A percentile compares a stretch with the other conserved stretches of the same genome.
Conservation (phyloP, 1,284 basidiomycete genomes). For the Ganoderma multipileum region DNA sequence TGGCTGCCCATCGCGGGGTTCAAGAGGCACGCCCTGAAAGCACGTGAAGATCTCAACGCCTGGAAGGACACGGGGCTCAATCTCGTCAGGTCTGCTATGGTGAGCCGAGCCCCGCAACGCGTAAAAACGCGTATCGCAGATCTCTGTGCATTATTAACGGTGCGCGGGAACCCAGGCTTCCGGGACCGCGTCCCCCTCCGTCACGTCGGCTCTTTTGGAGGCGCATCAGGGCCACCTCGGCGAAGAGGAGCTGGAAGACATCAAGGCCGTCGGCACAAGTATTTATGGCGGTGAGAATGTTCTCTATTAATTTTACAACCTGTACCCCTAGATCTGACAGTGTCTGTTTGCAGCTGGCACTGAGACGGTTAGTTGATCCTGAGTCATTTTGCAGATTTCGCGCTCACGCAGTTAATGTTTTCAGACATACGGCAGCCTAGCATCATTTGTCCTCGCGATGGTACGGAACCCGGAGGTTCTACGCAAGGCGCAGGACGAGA, state of each 20-base stretch:
- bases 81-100: slow-evolving; percentile 27
- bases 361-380: slow-evolving; percentile 31
- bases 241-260: slow-evolving; percentile 22
- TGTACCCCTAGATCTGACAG: slow-evolving; percentile 26
- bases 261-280: slow-evolving; percentile 27
- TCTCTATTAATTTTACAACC: slow-evolving; percentile 16
- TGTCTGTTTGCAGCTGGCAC: slow-evolving; percentile 30
- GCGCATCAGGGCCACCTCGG: slow-evolving; percentile 6
- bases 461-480: slow-evolving; percentile 25
- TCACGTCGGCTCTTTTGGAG: slow-evolving; percentile 7
- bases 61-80: slow-evolving; percentile 30
- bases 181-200: slow-evolving; percentile 6
- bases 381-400: neutral
- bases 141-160: neutral
- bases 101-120: slow-evolving; percentile 10
- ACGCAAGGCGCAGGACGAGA: slow-evolving; percentile 26
- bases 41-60: slow-evolving; percentile 14
- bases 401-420: neutral
- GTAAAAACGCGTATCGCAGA: neutral
- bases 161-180: neutral
- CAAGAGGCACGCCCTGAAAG: slow-evolving; percentile 23
- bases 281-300: slow-evolving; percentile 31
- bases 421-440: slow-evolving; percentile 13
- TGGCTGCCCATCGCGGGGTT: slow-evolving; percentile 27
- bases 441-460: slow-evolving; percentile 27